Base-by-base conservation (phyloP, 768 basidiomycete species). In the Fibroporia radiculosa region DNA sequence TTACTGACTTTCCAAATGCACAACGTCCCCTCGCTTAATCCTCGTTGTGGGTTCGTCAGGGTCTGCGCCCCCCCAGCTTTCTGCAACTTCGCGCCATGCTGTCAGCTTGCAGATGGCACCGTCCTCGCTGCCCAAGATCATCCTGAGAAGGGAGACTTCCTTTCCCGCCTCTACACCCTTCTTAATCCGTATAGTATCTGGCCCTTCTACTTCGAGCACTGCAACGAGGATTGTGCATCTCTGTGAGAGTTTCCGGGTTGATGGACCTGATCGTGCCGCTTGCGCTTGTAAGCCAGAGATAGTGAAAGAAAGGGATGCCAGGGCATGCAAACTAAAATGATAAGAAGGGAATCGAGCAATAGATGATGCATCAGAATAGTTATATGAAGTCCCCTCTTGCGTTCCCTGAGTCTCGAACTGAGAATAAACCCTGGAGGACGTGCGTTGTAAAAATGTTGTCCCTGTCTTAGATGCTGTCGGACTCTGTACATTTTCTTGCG, bases 61-160 rank as follows among this genome's bases (percentile, higher is more conserved):
- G 6, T 67, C 61, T 8, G 67, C 66, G 1, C 69, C 72, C 23
- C 81, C 83, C 87, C 86, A 89, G 0, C 62, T 60, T 34, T 88
- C 82, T 10, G 88, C 88, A 3, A 74, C 65, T 36, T 88, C 81
- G 44, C 86, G 67, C 88, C 88, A 91, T 11, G 81, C 86, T 3
- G 82, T 83, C 14, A 90, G 59, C 62, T 81, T 86, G 55, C 77
- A 77, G 6, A 89, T 71, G 1, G 63, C 70, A 1, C 82, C 81
- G 23, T 74, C 74, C 42, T 87, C 84, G 53, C 89, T 84, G 8
- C 83, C 82, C 20, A 90, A 61, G 37, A 90, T 76, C 55, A 88
- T 66, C 55, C 78, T 84, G 23, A 90, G 61, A 33, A 90, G 57
- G 0, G 73, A 74, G 0, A 87, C 75, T 48, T 84, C 76, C 46